These are phyloP conservation scores for Paramarasmius palmivorus DNA, from an alignment of 1,284 basidiomycete genomes.

Conservation along the genomic window DNA sequence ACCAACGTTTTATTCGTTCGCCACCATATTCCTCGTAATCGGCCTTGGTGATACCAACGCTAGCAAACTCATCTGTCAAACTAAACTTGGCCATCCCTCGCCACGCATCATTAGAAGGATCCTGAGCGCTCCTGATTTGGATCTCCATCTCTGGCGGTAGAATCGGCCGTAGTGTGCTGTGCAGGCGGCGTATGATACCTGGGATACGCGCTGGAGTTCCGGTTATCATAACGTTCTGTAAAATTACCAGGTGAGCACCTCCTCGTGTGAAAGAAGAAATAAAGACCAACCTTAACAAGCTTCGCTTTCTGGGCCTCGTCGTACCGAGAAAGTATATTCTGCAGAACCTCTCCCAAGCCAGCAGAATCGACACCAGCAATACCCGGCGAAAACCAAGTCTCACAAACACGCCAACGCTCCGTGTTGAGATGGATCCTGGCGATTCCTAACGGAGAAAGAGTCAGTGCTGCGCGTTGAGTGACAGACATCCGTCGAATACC, in stretches of 20 bases:
- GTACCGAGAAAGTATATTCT: constrained; percentile 86
- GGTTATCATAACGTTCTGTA: constrained; percentile 88
- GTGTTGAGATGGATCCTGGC: constrained; percentile 89
- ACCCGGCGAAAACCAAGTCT: constrained; percentile 90
- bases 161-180: constrained; percentile 73
- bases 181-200: constrained; percentile 70
- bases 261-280: constrained; percentile 7
- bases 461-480: background rate
- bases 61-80: constrained; percentile 55
- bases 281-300: constrained; percentile 50
- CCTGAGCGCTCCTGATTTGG: constrained; percentile 57
- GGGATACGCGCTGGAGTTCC: constrained; percentile 81
- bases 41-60: constrained; percentile 56
- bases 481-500: constrained; percentile 36
- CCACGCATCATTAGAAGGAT: constrained; percentile 86
- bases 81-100: constrained; percentile 89
- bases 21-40: constrained; percentile 94
- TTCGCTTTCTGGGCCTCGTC: constrained; percentile 61
- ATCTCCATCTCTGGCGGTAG: constrained; percentile 79
- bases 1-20: constrained; percentile 79
- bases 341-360: constrained; percentile 88
- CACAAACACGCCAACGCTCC: constrained; percentile 93
- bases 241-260: background rate
- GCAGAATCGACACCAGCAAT: constrained; percentile 97
- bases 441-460: constrained; percentile 37